Percentiles rank a stretch among this genome's conserved stretches.
phyloP scores from a whole-genome alignment of 192 early-diverging fungal genomes.

The Gonapodya prolifera region DNA sequence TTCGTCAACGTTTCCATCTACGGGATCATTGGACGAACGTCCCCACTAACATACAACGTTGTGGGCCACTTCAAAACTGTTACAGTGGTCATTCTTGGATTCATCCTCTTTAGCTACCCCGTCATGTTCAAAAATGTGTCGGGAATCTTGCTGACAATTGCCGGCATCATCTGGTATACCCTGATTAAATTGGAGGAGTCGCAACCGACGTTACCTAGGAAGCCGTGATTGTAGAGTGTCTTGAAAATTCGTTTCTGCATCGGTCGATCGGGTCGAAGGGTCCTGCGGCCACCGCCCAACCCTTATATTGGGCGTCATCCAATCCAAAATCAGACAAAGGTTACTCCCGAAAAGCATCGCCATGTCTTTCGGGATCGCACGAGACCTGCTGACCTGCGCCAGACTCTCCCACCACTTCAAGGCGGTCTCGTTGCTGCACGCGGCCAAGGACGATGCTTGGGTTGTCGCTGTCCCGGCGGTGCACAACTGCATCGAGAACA shows the following conservation, averaged over 20 bases:
- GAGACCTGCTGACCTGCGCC: neutral
- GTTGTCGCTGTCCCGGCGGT: neutral
- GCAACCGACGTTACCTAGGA: neutral
- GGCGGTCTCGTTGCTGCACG: neutral
- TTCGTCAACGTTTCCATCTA: conserved; percentile 9
- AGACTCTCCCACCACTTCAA: neutral
- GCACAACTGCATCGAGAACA: neutral
- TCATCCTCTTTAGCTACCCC: conserved; percentile 1
- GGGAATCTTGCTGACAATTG: conserved; percentile 1
- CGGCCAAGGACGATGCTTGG: neutral
- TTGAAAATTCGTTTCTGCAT: too few relatives aligned
- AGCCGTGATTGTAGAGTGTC: too few relatives aligned
- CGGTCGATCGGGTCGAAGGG: too few relatives aligned
- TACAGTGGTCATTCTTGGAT: conserved; percentile 2
- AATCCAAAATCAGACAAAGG: too few relatives aligned
- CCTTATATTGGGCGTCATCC: too few relatives aligned
- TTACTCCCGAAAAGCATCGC: neutral
- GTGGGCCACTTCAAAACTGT: conserved; percentile 10
- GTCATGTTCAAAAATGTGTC: conserved; percentile 4
- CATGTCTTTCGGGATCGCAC: neutral
- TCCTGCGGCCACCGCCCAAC: too few relatives aligned
- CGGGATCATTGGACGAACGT: conserved; percentile 8
- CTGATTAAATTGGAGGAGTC: conserved; percentile 3
- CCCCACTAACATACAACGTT: conserved; percentile 4
- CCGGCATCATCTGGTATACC: conserved; percentile 10